Evolutionary conservation across 2,329 filamentous ascomycete species (phyloP), one percentile per base, ranked within the genome.

Genomic region (Alternaria panax): DNA sequence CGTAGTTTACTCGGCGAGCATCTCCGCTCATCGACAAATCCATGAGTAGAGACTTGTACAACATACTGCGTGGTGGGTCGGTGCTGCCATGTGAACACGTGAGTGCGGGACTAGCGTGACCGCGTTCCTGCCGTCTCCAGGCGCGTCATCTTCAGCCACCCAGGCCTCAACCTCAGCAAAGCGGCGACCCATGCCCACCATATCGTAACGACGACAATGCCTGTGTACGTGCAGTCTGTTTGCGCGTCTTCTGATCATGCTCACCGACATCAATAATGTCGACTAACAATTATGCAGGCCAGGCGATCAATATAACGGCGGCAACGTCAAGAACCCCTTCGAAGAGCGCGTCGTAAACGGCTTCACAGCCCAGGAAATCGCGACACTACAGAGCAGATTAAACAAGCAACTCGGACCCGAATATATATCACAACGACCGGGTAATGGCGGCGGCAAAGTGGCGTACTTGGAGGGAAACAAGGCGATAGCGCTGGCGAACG

Each of bases 401-500:
- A 92, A 98, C 75, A 96, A 93, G 75, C 93, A 97, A 75, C 87
- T 99, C 11, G 95, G 95, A 0, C 95, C 95, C 0, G 96, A 99
- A 80, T 99, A 96, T 77, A 92, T 99, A 59, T 98, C 94, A 2
- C 87, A 92, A 41, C 86, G 95, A 72, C 84, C 90, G 14, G 95
- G 95, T 2, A 90, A 93, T 12, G 90, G 89, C 9, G 93, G 93
- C 50, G 87, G 90, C 65, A 94, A 91, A 75, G 91, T 99, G 18
- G 92, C 96, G 76, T 99, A 99, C 79, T 85, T 99, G 51, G 88
- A 93, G n/a, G 93, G 93, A 1, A 94, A 98, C 75, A 99, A 99
- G 81, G 93, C 91, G 74, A 99, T 99, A 76, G 91, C 92, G 58
- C 89, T 97, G 52, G 93, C 93, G 54, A 97, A 97, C 72, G 92